These are phyloP conservation scores for Tetrapyrgos nigripes DNA, from an alignment of 1,284 basidiomycete species.

Conservation along the genomic window DNA sequence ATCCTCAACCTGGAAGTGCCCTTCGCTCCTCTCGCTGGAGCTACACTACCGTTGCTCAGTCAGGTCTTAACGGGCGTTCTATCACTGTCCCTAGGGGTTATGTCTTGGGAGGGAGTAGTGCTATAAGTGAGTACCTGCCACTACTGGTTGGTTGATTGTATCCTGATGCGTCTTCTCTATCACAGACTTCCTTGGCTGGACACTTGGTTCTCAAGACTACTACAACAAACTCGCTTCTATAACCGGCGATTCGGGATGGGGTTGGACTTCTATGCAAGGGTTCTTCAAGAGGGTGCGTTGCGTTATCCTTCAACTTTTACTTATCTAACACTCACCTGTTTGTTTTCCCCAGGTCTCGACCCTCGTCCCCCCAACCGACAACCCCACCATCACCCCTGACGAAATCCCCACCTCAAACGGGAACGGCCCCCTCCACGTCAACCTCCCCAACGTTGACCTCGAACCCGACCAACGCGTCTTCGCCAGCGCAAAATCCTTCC, in stretches of 20 bases:
- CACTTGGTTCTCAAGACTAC: constrained; percentile 43
- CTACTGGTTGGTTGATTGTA: not conserved
- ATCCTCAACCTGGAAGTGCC: constrained; percentile 5
- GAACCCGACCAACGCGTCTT: constrained; percentile 39
- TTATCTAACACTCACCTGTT: not conserved
- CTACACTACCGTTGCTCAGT: constrained; percentile 27
- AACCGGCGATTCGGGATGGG: constrained; percentile 44
- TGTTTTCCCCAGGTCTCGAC: not conserved
- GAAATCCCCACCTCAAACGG: constrained; percentile 4
- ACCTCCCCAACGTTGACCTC: constrained; percentile 6
- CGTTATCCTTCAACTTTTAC: not conserved
- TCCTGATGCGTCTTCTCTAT: not conserved
- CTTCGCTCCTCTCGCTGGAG: constrained; percentile 9
- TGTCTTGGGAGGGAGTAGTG: constrained; percentile 29
- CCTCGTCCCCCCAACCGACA: constrained; percentile 8
- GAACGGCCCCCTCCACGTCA: not conserved
- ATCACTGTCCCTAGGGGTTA: constrained; percentile 23
- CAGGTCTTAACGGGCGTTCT: constrained; percentile 17
- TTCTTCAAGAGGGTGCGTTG: constrained; percentile 38
- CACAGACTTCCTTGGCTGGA: constrained; percentile 44
- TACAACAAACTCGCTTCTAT: constrained; percentile 41
- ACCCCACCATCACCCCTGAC: not conserved
- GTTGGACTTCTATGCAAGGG: constrained; percentile 39
- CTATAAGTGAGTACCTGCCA: constrained; percentile 25
- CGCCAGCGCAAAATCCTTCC: constrained; percentile 32